These are phyloP conservation scores for Silene latifolia DNA, from an alignment of 148 eudicot genomes.

Conservation along the genomic window DNA sequence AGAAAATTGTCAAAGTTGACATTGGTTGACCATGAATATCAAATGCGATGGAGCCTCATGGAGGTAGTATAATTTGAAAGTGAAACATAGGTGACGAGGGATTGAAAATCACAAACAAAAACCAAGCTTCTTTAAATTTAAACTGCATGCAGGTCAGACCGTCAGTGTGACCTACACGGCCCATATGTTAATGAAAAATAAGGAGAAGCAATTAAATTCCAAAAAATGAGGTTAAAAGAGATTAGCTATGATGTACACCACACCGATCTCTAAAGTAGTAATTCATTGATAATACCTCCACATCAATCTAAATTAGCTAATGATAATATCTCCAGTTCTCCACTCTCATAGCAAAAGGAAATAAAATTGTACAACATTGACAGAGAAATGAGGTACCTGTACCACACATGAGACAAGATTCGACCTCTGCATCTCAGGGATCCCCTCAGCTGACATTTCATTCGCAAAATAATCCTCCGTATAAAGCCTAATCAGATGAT, in stretches of 20 bases:
- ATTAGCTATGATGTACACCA: background rate
- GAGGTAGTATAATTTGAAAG: no score
- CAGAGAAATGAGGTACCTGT: conserved; percentile 47
- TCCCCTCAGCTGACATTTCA: conserved; percentile 79
- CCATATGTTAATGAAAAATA: background rate
- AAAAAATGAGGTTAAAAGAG: background rate
- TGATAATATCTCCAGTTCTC: no score
- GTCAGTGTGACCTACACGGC: background rate
- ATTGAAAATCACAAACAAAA: background rate
- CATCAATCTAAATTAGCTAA: background rate
- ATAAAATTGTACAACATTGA: background rate
- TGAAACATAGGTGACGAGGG: no score
- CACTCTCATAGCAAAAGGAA: conserved; percentile 2
- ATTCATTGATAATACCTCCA: background rate
- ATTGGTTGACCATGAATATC: no score
- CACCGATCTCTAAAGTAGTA: background rate
- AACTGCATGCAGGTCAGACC: background rate
- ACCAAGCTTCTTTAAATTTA: background rate
- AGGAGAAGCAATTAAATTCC: background rate
- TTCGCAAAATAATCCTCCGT: conserved; percentile 75
- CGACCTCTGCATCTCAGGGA: conserved; percentile 99
- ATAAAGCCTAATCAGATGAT: conserved; percentile 56
- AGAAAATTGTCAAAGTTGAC: no score
- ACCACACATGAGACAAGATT: conserved; percentile 86
- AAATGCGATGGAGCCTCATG: no score